Evolutionary conservation across 345 rosid genomes (phyloP), one percentile per base, ranked within the genome.

Genomic region (Isatis tinctoria): DNA sequence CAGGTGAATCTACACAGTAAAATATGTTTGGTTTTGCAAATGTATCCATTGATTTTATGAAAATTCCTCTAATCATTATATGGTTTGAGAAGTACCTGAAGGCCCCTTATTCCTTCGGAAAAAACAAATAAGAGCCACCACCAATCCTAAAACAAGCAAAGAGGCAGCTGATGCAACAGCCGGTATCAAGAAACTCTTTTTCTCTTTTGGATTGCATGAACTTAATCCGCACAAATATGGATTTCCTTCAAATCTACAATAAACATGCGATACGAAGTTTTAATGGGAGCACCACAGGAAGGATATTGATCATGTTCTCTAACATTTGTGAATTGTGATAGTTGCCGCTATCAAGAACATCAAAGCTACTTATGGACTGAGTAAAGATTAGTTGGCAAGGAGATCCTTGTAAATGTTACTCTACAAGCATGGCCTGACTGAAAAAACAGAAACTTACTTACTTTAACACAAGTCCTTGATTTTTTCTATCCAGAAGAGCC

Each of bases 381-480:
- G 60, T 45, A 24, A n/a, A 53, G n/a, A 69, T 54, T 8, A 71
- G 65, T 60, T 86, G 84, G 89, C 84, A 83, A 73, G 89, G 89
- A 64, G 89, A 86, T 74, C 87, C 87, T 8, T 80, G 84, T 45
- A n/a, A n/a, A n/a, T n/a, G n/a, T n/a, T n/a, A n/a, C n/a, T n/a
- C n/a, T n/a, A n/a, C n/a, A n/a, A n/a, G 24, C 24, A 22, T 22
- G 2, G 2, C 24, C 24, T 22, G 24, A 22, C 24, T 22, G n/a
- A 22, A 1, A 22, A 22, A 22, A 22, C 24, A 22, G 2, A 22
- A 22, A 22, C 24, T 22, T 22, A 22, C 56, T 32, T 33, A 85
- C 87, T 81, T 80, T 40, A 83, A 41, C 1, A 64, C 58, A 27
- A 82, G 80, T 43, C 70, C 71, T 35, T 45, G 10, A 1, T 78